A percentile compares a stretch with the other conserved stretches of the same genome.
These are phyloP conservation scores for Arabidopsis hybrid DNA, from an alignment of 441 rosid species.

Conservation along the genomic window DNA sequence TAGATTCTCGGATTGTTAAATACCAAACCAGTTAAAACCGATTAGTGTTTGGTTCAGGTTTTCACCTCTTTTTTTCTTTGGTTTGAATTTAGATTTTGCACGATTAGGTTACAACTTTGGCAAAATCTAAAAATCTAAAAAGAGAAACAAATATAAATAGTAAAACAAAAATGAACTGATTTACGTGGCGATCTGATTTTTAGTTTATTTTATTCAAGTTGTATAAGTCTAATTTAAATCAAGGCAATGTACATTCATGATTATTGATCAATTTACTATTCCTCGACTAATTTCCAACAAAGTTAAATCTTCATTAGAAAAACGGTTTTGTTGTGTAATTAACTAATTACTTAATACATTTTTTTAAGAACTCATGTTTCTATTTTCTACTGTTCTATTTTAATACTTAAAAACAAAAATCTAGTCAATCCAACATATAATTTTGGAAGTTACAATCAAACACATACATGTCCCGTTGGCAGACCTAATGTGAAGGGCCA, in stretches of 20 bases:
- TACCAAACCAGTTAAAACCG: background rate
- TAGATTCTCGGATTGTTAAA: background rate
- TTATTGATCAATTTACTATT: too few species aligned
- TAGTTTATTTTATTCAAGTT: too few species aligned
- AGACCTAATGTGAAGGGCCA: slow-evolving; percentile 4
- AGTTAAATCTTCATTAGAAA: background rate
- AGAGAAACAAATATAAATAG: too few species aligned
- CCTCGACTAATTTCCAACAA: too few species aligned
- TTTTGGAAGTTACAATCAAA: background rate
- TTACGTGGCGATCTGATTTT: too few species aligned
- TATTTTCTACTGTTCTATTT: background rate
- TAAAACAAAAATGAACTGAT: too few species aligned
- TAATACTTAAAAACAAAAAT: background rate
- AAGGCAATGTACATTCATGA: too few species aligned
- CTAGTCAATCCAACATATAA: background rate
- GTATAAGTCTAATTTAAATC: too few species aligned
- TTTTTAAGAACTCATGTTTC: background rate
- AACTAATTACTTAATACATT: background rate
- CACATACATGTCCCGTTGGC: slow-evolving; percentile 2
- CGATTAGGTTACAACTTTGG: background rate
- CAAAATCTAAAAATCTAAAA: background rate
- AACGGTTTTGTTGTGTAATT: background rate
- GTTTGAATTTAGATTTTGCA: background rate
- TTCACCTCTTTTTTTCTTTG: background rate
- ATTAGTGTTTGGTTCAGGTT: background rate